Conservation (phyloP, 1,284 basidiomycete species). For the Meira nashicola region DNA sequence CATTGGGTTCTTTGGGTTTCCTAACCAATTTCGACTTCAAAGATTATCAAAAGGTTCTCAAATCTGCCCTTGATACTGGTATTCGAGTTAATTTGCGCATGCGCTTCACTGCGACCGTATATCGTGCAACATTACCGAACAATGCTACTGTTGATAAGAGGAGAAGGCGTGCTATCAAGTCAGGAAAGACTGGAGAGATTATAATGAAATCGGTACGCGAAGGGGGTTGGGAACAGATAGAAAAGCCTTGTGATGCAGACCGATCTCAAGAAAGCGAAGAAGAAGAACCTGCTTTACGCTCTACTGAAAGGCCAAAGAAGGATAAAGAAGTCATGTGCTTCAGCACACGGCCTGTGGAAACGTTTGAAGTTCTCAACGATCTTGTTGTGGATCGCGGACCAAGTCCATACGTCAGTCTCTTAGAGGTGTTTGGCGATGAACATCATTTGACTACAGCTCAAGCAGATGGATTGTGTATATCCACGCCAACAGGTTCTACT, state of each 20-base stretch:
- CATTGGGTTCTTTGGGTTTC: slow-evolving; percentile 96
- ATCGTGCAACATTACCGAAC: slow-evolving; percentile 54
- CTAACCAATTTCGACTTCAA: slow-evolving; percentile 96
- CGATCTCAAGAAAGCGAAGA: slow-evolving; percentile 12
- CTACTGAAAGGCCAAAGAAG: slow-evolving; percentile 55
- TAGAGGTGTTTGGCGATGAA: slow-evolving; percentile 97
- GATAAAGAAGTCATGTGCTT: slow-evolving; percentile 99
- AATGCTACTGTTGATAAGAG: slow-evolving; percentile 27
- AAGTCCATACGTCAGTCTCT: slow-evolving; percentile 89
- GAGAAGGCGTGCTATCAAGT: slow-evolving; percentile 40
- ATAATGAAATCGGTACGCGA: slow-evolving; percentile 44
- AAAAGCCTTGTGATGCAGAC: slow-evolving; percentile 20
- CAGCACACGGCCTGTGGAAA: slow-evolving; percentile 87
- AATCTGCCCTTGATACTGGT: slow-evolving; percentile 81
- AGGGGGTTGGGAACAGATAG: slow-evolving; percentile 47
- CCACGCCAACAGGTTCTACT: slow-evolving; percentile 95
- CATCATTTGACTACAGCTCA: slow-evolving; percentile 99
- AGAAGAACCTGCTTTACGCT: slow-evolving; percentile 4
- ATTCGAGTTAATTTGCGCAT: slow-evolving; percentile 96
- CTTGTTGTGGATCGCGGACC: slow-evolving; percentile 96
- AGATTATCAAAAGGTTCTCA: slow-evolving; percentile 79
- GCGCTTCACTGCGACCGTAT: slow-evolving; percentile 98
- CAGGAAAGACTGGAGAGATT: slow-evolving; percentile 47
- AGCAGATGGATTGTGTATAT: slow-evolving; percentile 90
- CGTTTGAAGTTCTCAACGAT: slow-evolving; percentile 96